Evolutionary conservation across 2,329 filamentous ascomycete species (phyloP), one percentile per base, ranked within the genome.

Genomic region (Sordariomycetes sp.): DNA sequence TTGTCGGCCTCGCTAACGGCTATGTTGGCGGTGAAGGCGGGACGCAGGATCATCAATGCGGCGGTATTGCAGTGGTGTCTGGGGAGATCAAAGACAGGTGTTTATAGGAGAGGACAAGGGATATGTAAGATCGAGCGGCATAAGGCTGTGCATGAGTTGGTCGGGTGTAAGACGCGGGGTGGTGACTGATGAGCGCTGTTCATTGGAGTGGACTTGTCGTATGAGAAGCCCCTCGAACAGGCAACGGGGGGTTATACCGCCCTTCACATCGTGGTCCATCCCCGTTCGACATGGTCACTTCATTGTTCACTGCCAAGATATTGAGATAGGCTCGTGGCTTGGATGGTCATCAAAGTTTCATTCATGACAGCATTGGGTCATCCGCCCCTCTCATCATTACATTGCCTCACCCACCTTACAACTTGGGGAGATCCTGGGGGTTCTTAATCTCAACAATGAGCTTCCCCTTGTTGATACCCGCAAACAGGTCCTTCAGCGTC

Each of bases 401-500:
- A 22, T 50, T 24, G 24, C 12, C 50, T 51, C 28, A 32, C 28
- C 28, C 15, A 34, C 10, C 20, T 52, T 24, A 56, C 22, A 56
- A 34, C 55, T 52, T 56, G 17, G 55, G 22, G 34, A 42, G 55
- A 17, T 56, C 55, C 48, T 56, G 28, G 34, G 55, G 55, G 55
- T 56, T 56, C 48, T 56, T 56, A 28, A 56, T 52, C 55, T 56
- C 55, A 20, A 56, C 55, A 32, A 56, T 32, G 45, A 56, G 22
- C 74, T 85, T 79, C 71, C 87, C 87, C 10, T 79, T 89, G 67
- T 91, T 91, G 17, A 75, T 72, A 48, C 87, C 87, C 54, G 80
- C 74, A 66, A 84, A 90, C 58, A 91, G 69, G 59, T 81, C 77
- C 13, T 81, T 68, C 56, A 90, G 73, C 0, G 78, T 84, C 61